phyloP scores from a whole-genome alignment of 2,329 filamentous ascomycete species.

The Calonectria montana region DNA sequence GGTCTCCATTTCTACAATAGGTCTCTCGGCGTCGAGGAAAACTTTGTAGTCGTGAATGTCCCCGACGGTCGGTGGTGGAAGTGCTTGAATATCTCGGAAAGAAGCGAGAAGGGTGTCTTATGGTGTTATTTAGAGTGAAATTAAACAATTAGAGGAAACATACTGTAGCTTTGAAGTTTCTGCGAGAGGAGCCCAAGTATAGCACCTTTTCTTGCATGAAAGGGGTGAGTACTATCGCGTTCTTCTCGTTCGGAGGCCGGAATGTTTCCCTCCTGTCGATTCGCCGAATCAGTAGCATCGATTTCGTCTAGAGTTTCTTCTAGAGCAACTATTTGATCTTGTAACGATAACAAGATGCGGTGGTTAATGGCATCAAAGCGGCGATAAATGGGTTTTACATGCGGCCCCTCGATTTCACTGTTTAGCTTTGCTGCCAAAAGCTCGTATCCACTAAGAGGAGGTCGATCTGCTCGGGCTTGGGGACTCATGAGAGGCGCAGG shows the following conservation, averaged over 20 bases:
- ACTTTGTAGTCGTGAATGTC: conserved; percentile 61
- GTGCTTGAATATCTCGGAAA: conserved; percentile 63
- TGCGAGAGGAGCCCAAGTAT: not conserved
- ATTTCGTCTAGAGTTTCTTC: conserved; percentile 80
- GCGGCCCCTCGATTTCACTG: conserved; percentile 37
- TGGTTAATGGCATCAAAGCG: conserved; percentile 87
- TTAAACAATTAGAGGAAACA: conserved; percentile 35
- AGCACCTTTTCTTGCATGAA: conserved; percentile 6
- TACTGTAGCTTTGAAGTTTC: conserved; percentile 77
- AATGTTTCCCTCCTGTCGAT: conserved; percentile 55
- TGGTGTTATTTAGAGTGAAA: conserved; percentile 18
- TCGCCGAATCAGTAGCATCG: conserved; percentile 68
- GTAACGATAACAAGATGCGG: conserved; percentile 82
- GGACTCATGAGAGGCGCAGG: not conserved
- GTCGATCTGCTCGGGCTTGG: conserved; percentile 46
- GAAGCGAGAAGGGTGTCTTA: conserved; percentile 70
- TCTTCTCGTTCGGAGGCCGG: conserved; percentile 72
- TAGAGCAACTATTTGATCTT: conserved; percentile 85
- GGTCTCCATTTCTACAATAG: conserved; percentile 69
- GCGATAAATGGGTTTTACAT: conserved; percentile 76
- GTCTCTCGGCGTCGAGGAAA: conserved; percentile 66
- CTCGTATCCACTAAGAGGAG: conserved; percentile 69
- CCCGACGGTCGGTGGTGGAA: conserved; percentile 59
- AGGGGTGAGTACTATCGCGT: not conserved
- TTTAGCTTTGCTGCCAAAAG: conserved; percentile 67